A percentile compares a stretch with the other conserved stretches of the same genome.
These are phyloP conservation scores for Globomyces sp. DNA, from an alignment of 371 early-diverging fungal species.

Conservation along the genomic window DNA sequence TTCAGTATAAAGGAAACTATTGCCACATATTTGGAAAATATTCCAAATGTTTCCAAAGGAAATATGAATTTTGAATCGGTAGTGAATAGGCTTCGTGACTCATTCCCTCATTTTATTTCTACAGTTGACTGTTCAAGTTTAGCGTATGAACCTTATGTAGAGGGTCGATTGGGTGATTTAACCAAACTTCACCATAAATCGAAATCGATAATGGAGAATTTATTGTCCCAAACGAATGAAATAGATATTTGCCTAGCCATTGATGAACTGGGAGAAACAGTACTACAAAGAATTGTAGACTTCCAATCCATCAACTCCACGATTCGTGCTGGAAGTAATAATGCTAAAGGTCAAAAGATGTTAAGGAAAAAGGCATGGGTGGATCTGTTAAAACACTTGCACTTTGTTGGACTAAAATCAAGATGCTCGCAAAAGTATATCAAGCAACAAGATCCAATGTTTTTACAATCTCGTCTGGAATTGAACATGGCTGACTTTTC, in stretches of 20 bases:
- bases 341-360: constrained; percentile 68
- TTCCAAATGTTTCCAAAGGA: neutral
- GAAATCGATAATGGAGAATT: neutral
- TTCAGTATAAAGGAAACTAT: constrained; percentile 76
- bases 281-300: constrained; percentile 47
- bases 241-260: constrained; percentile 15
- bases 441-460: constrained; percentile 26
- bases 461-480: constrained; percentile 23
- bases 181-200: neutral
- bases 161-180: neutral
- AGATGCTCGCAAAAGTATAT: constrained; percentile 36
- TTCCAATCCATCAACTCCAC: constrained; percentile 68
- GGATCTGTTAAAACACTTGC: constrained; percentile 80
- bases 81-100: neutral
- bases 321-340: constrained; percentile 47
- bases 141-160: neutral
- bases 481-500: constrained; percentile 9
- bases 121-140: too few species aligned
- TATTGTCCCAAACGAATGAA: neutral
- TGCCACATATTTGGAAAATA: constrained; percentile 31
- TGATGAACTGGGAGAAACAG: constrained; percentile 31
- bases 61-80: neutral
- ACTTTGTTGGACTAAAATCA: constrained; percentile 75
- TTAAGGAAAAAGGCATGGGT: constrained; percentile 84
- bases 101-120: neutral